Percentiles rank a stretch among this genome's conserved stretches.
Evolutionary conservation across 108 stramenopile genomes (phyloP).

Genomic region (Chaetoceros muelleri): DNA sequence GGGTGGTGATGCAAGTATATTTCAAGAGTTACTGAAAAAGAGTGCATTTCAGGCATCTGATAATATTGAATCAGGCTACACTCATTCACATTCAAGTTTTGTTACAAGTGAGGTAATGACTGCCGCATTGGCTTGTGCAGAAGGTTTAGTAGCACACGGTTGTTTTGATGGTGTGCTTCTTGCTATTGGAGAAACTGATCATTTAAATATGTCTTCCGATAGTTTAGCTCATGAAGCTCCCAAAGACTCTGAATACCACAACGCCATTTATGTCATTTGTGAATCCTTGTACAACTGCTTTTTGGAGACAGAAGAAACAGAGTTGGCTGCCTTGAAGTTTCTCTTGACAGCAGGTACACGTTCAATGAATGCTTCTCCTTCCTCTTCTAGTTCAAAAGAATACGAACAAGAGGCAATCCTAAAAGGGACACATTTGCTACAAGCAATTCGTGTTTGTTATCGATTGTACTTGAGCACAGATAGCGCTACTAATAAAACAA

Average conservation of each 20-base stretch:
- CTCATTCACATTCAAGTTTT: neutral
- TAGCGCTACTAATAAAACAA: constrained; percentile 81
- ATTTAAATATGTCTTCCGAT: neutral
- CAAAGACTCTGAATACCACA: constrained; percentile 14
- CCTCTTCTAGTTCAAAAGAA: neutral
- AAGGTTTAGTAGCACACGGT: constrained; percentile 59
- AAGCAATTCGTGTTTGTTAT: constrained; percentile 86
- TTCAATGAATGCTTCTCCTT: neutral
- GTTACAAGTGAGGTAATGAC: constrained; percentile 28
- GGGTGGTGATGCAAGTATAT: neutral
- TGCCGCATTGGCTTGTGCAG: constrained; percentile 42
- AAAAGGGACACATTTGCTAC: constrained; percentile 78
- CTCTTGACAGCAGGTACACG: constrained; percentile 66
- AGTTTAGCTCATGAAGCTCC: neutral
- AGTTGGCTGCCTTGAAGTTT: constrained; percentile 70
- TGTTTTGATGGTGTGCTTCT: constrained; percentile 62
- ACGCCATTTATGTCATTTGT: constrained; percentile 42
- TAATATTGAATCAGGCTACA: neutral
- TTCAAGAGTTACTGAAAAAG: constrained; percentile 1
- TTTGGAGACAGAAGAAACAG: constrained; percentile 38
- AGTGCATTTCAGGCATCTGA: neutral
- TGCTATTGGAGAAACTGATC: constrained; percentile 13
- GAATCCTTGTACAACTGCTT: constrained; percentile 56
- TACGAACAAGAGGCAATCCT: constrained; percentile 37
- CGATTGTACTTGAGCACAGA: constrained; percentile 86